A percentile compares a stretch with the other conserved stretches of the same genome.
Evolutionary conservation across 2,329 filamentous ascomycete species (phyloP).

Genomic region (Calonectria ilicicola): DNA sequence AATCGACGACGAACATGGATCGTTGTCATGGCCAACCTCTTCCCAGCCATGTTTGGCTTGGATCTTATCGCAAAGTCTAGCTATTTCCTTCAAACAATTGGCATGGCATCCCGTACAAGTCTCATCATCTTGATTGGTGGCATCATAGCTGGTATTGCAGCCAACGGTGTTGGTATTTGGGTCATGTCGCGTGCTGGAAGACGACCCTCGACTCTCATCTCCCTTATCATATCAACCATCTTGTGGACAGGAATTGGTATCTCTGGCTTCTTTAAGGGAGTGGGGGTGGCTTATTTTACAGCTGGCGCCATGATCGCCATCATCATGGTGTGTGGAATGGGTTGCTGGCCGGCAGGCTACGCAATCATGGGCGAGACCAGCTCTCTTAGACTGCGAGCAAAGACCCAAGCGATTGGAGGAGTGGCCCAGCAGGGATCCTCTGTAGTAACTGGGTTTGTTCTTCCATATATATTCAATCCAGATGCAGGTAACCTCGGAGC

Average conservation of each 20-base stretch:
- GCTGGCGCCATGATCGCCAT: slow-evolving; percentile 51
- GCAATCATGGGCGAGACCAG: slow-evolving; percentile 50
- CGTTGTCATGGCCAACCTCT: slow-evolving; percentile 51
- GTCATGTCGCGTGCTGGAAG: slow-evolving; percentile 55
- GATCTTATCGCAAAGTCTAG: slow-evolving; percentile 55
- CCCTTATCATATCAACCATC: slow-evolving; percentile 45
- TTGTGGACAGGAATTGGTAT: slow-evolving; percentile 58
- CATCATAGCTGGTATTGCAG: slow-evolving; percentile 57
- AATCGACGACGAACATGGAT: slow-evolving; percentile 55
- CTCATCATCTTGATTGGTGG: slow-evolving; percentile 61
- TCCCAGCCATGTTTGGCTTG: slow-evolving; percentile 58
- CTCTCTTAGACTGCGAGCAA: slow-evolving; percentile 36
- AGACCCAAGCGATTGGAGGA: slow-evolving; percentile 54
- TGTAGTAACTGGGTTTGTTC: slow-evolving; percentile 39
- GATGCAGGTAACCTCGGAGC: slow-evolving; percentile 51
- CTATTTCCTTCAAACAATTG: slow-evolving; percentile 51
- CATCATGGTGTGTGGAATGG: slow-evolving; percentile 54
- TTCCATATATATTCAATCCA: slow-evolving; percentile 45
- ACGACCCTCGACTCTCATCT: slow-evolving; percentile 51
- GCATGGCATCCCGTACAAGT: slow-evolving; percentile 43
- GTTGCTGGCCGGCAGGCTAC: slow-evolving; percentile 56
- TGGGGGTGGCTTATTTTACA: slow-evolving; percentile 12
- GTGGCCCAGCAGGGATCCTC: slow-evolving; percentile 52
- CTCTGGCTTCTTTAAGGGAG: slow-evolving; percentile 29
- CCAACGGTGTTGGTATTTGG: slow-evolving; percentile 59